Percentiles rank a stretch among this genome's conserved stretches.
phyloP scores from a whole-genome alignment of 1,284 basidiomycete species.

The Rhodotorula sp. region DNA sequence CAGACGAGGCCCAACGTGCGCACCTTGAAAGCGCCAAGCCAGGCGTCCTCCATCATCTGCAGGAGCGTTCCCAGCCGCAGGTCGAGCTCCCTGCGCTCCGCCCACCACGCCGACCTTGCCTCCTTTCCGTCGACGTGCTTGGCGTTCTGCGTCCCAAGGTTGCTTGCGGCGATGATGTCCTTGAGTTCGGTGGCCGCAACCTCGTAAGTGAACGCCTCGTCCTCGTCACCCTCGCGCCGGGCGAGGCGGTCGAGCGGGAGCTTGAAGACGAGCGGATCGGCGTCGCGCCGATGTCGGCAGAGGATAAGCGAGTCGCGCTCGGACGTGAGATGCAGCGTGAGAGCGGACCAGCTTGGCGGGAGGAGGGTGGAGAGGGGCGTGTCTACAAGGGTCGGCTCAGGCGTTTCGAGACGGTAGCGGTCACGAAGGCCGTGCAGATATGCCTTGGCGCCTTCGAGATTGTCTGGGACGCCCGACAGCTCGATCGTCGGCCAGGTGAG shows the following conservation, averaged over 20 bases:
- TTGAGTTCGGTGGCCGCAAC: slow-evolving; percentile 72
- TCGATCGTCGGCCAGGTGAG: slow-evolving; percentile 35
- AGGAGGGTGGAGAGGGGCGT: slow-evolving; percentile 54
- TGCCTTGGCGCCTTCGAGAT: background rate
- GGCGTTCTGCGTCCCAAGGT: slow-evolving; percentile 74
- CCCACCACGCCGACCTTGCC: slow-evolving; percentile 72
- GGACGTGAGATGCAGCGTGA: slow-evolving; percentile 78
- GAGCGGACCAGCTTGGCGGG: slow-evolving; percentile 78
- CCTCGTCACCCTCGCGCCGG: slow-evolving; percentile 69
- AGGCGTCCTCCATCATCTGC: slow-evolving; percentile 86
- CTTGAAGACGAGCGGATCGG: slow-evolving; percentile 75
- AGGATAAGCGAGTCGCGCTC: slow-evolving; percentile 82
- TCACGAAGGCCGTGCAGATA: slow-evolving; percentile 55
- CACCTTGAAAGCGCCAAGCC: slow-evolving; percentile 97
- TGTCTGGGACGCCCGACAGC: background rate
- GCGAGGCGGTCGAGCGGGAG: slow-evolving; percentile 79
- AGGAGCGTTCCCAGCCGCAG: slow-evolving; percentile 72
- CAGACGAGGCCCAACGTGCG: slow-evolving; percentile 31
- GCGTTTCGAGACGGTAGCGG: slow-evolving; percentile 59
- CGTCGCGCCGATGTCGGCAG: slow-evolving; percentile 69
- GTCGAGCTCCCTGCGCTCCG: slow-evolving; percentile 72
- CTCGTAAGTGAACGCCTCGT: slow-evolving; percentile 70
- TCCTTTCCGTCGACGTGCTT: slow-evolving; percentile 64
- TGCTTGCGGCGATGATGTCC: slow-evolving; percentile 75
- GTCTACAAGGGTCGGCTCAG: slow-evolving; percentile 51